A percentile compares a stretch with the other conserved stretches of the same genome.
phyloP scores from a whole-genome alignment of 1,284 basidiomycete genomes.

The Trichosporon sp. region DNA sequence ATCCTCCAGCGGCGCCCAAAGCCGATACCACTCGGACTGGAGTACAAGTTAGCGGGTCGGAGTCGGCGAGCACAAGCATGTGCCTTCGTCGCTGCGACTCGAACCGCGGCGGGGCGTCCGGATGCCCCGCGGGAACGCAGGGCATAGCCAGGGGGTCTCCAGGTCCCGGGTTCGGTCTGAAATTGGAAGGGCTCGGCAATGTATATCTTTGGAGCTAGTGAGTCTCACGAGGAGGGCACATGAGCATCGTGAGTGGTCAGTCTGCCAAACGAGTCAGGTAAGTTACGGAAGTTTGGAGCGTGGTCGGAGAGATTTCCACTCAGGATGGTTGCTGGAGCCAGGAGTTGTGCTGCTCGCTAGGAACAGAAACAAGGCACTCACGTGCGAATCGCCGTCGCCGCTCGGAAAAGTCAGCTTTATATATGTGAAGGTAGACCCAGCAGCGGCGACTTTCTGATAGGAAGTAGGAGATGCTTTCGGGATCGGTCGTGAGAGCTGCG shows the following conservation, averaged over 20 bases:
- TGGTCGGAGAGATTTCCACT: neutral
- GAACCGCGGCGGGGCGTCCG: neutral
- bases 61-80: neutral
- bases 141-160: neutral
- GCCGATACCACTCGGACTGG: neutral
- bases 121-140: neutral
- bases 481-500: neutral
- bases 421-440: neutral
- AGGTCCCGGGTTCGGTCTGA: neutral
- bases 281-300: neutral
- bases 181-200: neutral
- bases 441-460: neutral
- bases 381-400: neutral
- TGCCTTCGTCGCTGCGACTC: neutral
- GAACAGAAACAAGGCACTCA: neutral
- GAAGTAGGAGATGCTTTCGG: neutral
- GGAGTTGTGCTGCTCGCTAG: neutral
- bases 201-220: neutral
- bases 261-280: no score
- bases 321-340: neutral
- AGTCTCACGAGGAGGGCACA: neutral
- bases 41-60: neutral
- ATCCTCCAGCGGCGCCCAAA: neutral
- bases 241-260: neutral
- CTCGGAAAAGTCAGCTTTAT: neutral